Conservation (phyloP, 768 basidiomycete genomes). For the Mycena vulgaris region DNA sequence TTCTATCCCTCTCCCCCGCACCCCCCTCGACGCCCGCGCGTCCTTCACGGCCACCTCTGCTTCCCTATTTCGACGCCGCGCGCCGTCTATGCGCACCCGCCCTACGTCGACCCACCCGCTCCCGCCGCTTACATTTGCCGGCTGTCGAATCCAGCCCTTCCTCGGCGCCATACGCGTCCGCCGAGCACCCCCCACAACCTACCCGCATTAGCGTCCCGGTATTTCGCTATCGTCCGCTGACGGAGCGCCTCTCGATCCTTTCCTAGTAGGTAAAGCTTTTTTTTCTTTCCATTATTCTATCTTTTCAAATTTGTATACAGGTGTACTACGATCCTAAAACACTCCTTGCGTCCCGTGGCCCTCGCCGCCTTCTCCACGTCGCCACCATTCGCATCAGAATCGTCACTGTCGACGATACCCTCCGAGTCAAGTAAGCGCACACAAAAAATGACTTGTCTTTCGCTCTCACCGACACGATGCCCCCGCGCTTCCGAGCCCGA, state of each 20-base stretch:
- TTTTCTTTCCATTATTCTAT: constrained; percentile 5
- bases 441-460: constrained; percentile 11
- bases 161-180: too few species aligned
- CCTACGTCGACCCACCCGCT: too few species aligned
- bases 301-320: constrained; percentile 5
- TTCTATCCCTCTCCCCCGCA: not conserved
- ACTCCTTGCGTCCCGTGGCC: not conserved
- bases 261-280: constrained; percentile 5
- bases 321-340: constrained; percentile 5
- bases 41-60: constrained; percentile 6
- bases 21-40: constrained; percentile 2
- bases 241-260: not conserved
- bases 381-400: constrained; percentile 1
- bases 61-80: constrained; percentile 10
- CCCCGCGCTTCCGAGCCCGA: constrained; percentile 11
- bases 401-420: constrained; percentile 11
- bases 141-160: too few species aligned
- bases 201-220: too few species aligned
- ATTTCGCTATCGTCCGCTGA: not conserved
- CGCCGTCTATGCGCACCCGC: constrained; percentile 4
- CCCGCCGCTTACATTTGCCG: too few species aligned
- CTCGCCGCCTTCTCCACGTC: constrained; percentile 2
- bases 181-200: too few species aligned
- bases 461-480: constrained; percentile 2
- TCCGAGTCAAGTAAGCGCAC: constrained; percentile 12